Percentiles rank a stretch among this genome's conserved stretches.
Conservation (phyloP, 768 basidiomycete species). For the Leccinum olivaceopallidum region DNA sequence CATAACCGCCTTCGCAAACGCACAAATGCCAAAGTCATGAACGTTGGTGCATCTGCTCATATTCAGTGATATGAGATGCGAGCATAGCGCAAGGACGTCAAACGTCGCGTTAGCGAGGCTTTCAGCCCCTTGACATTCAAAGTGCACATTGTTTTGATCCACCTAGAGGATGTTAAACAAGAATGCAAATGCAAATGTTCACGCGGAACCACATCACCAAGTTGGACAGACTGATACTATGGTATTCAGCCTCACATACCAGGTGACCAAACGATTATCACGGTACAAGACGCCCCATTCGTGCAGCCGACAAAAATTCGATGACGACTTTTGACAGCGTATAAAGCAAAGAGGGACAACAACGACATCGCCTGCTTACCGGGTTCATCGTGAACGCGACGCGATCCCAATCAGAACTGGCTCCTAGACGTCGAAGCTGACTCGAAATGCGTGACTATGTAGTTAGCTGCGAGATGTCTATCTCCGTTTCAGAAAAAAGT, state of each 20-base stretch:
- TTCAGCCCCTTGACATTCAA: no score
- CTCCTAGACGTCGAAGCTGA: constrained; percentile 54
- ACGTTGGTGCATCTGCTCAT: no score
- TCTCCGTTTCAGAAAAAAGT: background rate
- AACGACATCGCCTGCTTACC: constrained; percentile 39
- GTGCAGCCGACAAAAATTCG: constrained; percentile 39
- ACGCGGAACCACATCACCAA: constrained; percentile 62
- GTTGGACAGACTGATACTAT: constrained; percentile 31
- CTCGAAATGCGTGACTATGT: constrained; percentile 45
- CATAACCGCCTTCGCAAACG: no score
- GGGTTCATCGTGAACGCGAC: constrained; percentile 91
- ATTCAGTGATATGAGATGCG: no score
- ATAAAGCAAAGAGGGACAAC: constrained; percentile 33
- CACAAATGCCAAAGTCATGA: no score
- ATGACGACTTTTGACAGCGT: constrained; percentile 78
- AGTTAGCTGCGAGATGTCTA: constrained; percentile 59
- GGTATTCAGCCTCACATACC: no score
- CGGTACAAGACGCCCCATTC: no score
- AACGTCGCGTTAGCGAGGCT: no score
- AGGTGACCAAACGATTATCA: no score
- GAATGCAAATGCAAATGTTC: background rate
- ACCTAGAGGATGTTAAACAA: constrained; percentile 43
- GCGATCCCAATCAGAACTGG: constrained; percentile 47
- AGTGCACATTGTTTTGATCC: constrained; percentile 52
- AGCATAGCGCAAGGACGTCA: no score